A percentile compares a stretch with the other conserved stretches of the same genome.
phyloP scores from a whole-genome alignment of 2,329 filamentous ascomycete genomes.

The Aspergillus sp. region DNA sequence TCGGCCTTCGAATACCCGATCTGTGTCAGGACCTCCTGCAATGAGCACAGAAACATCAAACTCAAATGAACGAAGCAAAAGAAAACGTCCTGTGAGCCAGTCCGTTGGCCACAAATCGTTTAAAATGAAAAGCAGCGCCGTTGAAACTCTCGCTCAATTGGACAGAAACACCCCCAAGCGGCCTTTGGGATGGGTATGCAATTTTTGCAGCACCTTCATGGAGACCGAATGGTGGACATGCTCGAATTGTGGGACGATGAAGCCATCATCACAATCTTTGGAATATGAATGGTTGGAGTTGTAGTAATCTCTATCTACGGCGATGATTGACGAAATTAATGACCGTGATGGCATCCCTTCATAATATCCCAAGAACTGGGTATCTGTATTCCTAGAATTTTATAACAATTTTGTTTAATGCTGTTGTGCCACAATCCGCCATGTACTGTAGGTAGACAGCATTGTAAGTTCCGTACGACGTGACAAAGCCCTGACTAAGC shows the following conservation, averaged over 20 bases:
- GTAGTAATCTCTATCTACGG: neutral
- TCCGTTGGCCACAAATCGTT: constrained; percentile 21
- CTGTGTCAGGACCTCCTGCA: constrained; percentile 9
- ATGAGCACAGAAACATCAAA: constrained; percentile 4
- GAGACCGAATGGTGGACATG: constrained; percentile 66
- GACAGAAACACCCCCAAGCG: constrained; percentile 45
- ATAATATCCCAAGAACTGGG: neutral
- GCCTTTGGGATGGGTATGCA: constrained; percentile 60
- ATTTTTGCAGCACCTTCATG: constrained; percentile 61
- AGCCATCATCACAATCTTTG: constrained; percentile 44
- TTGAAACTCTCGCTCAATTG: constrained; percentile 38
- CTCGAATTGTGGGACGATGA: constrained; percentile 60
- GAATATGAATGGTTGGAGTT: neutral
- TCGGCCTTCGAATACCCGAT: constrained; percentile 20
- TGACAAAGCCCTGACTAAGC: constrained; percentile 10
- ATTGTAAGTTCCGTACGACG: neutral
- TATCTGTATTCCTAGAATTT: neutral
- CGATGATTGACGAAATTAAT: neutral
- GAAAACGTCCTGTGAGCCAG: constrained; percentile 22
- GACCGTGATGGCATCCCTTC: neutral
- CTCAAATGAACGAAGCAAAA: constrained; percentile 14
- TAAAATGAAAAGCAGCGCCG: constrained; percentile 30
- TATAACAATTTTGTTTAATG: neutral
- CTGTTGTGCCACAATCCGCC: neutral
- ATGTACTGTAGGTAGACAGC: too few relatives aligned